Conservation (phyloP, 148 eudicot species). For the Vaccinium darrowii region DNA sequence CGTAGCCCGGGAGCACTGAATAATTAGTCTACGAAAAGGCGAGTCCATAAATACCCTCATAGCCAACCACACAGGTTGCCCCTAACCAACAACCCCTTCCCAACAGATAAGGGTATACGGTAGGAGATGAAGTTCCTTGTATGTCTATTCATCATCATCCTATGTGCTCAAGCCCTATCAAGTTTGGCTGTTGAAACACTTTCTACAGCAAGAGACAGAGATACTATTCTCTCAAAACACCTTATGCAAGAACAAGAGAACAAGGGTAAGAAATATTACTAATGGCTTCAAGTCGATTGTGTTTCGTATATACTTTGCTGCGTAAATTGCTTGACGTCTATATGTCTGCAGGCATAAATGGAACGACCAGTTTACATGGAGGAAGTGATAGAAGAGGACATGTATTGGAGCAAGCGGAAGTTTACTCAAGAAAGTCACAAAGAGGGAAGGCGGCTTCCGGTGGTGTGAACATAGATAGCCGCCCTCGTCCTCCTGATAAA, state of each 20-base stretch:
- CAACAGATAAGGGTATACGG: neutral
- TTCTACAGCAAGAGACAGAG: constrained; percentile 6
- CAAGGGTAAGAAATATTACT: constrained; percentile 13
- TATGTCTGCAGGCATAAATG: constrained; percentile 5
- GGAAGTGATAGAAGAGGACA: neutral
- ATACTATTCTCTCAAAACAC: neutral
- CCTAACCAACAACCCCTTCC: neutral
- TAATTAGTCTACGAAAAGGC: too few relatives aligned
- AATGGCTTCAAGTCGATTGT: neutral
- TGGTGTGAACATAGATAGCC: constrained; percentile 23
- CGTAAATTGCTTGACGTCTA: neutral
- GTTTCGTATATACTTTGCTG: neutral
- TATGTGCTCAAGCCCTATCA: constrained; percentile 15
- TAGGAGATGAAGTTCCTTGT: neutral
- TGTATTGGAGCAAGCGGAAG: neutral
- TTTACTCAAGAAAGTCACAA: neutral
- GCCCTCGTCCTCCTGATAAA: neutral
- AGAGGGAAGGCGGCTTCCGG: constrained; percentile 23
- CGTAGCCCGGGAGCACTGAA: too few relatives aligned
- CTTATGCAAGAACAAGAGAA: neutral
- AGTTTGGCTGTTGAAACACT: neutral
- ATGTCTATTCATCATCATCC: constrained; percentile 20
- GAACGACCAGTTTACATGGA: neutral
- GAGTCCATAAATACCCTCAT: neutral
- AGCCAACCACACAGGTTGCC: neutral